These are phyloP conservation scores for Cytidiella melzeri DNA, from an alignment of 768 basidiomycete species.

Conservation along the genomic window DNA sequence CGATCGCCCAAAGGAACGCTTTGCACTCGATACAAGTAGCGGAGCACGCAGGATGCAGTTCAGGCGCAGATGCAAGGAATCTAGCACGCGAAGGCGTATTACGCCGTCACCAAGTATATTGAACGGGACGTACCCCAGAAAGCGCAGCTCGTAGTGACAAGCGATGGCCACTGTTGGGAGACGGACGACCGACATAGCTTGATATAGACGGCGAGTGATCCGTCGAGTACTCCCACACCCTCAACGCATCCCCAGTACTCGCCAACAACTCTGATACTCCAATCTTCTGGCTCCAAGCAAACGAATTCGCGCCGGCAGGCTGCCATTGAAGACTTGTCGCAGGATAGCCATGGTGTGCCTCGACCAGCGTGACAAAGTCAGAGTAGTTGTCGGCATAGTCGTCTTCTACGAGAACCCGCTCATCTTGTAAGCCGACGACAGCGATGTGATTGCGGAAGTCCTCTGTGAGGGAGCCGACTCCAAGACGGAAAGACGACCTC, in stretches of 20 bases:
- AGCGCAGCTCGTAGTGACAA: constrained; percentile 70
- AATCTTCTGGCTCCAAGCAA: constrained; percentile 65
- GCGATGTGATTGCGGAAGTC: constrained; percentile 80
- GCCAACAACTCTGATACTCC: constrained; percentile 76
- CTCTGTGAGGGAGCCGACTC: constrained; percentile 79
- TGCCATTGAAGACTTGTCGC: constrained; percentile 94
- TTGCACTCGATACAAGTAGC: too few species aligned
- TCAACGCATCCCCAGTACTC: constrained; percentile 88
- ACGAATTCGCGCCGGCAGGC: constrained; percentile 59
- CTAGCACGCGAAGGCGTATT: too few species aligned
- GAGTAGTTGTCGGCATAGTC: constrained; percentile 70
- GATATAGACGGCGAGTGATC: constrained; percentile 55
- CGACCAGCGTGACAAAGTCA: constrained; percentile 83
- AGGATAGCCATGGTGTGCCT: constrained; percentile 85
- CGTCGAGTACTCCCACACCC: constrained; percentile 84
- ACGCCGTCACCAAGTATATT: too few species aligned
- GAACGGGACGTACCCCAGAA: constrained; percentile 58
- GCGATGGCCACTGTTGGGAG: constrained; percentile 51
- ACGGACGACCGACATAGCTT: constrained; percentile 65
- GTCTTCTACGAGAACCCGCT: constrained; percentile 82
- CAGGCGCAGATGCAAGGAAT: too few species aligned
- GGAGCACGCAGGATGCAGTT: too few species aligned
- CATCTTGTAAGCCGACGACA: constrained; percentile 74
- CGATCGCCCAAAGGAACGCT: too few species aligned
- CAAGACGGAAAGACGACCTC: constrained; percentile 77